These are phyloP conservation scores for Dendrocalamus sinicus DNA, from an alignment of 176 grass and related monocot species.

Conservation along the genomic window DNA sequence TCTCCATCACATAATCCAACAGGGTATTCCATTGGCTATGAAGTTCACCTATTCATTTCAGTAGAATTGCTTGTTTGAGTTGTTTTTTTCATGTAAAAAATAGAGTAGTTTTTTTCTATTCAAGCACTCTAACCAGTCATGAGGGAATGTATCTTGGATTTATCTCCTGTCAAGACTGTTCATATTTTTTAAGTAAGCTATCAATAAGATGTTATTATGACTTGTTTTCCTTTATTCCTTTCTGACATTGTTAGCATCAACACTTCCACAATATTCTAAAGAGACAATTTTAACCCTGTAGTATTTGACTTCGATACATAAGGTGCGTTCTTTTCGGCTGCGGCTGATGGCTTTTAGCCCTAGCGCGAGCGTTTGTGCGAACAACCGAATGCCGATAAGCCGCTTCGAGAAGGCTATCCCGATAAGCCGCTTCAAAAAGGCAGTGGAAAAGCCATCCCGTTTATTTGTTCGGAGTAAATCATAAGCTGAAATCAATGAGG, in stretches of 20 bases:
- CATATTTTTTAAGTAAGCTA: not conserved
- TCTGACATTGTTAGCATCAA: constrained; percentile 7
- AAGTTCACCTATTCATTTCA: constrained; percentile 37
- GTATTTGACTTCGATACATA: not conserved
- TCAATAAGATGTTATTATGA: not conserved
- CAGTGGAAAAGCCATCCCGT: too few species aligned
- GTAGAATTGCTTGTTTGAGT: not conserved
- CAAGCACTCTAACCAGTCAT: not conserved
- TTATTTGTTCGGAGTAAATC: not conserved
- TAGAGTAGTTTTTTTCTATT: not conserved
- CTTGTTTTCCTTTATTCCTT: not conserved
- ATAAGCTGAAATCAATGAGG: too few species aligned
- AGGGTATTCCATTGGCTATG: constrained; percentile 49
- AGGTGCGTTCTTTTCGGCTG: not conserved
- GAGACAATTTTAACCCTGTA: not conserved
- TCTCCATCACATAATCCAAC: constrained; percentile 88
- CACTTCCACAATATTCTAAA: constrained; percentile 29
- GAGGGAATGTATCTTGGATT: constrained; percentile 9
- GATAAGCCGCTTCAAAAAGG: too few species aligned
- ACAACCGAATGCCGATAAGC: too few species aligned
- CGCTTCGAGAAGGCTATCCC: too few species aligned
- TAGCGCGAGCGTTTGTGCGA: too few species aligned
- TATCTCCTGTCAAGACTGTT: constrained; percentile 15
- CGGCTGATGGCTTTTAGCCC: too few species aligned
- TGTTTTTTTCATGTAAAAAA: constrained; percentile 5